Evolutionary conservation across 148 eudicot species (phyloP), one percentile per base, ranked within the genome.

Genomic region (Rhododendron ferrugineum): DNA sequence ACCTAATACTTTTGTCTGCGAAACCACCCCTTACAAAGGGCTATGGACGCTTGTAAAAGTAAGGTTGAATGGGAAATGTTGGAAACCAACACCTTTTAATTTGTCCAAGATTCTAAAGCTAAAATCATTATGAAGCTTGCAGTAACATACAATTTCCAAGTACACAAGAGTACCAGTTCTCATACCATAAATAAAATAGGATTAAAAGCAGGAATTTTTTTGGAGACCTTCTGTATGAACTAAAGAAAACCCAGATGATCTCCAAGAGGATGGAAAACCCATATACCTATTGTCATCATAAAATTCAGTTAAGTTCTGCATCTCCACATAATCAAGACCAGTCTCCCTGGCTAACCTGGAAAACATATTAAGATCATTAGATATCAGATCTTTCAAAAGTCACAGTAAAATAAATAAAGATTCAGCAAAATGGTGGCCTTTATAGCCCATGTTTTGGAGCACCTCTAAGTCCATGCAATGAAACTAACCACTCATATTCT

Each of bases 291-390:
- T 94, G 87, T 97, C 99, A 73, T 97, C 99, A 87, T 97, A 97
- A 86, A 97, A 97, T 56, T 97, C 99, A 4, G 96, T 95, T 86
- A 95, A 81, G 88, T 93, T 97, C 85, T 95, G 98, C 70, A 97
- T 95, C 90, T 97, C 99, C 86, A 95, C 89, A 58, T 92, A 95
- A 87, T 97, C 99, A 75, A 97, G 98, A 87, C 99, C 99, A 87
- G 98, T 98, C 81, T 95, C 98, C 85, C 99, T 92, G 78, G 99
- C 99, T 92, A 97, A 93, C 90, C 99, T 97, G 92, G 60, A 79
- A 58, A 85, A 83, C 79, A 89, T 83, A 66, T 79, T 70, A 54
- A 15, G 37, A 56, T 6, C 1, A 1, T 37, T 50, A 42, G 32
- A 52, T 66, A 79, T 49, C 28, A 78, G n/a, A 77, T 34, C 36